Base-by-base conservation (phyloP, 176 grass and related monocot genomes). In the Triticum monococcum region DNA sequence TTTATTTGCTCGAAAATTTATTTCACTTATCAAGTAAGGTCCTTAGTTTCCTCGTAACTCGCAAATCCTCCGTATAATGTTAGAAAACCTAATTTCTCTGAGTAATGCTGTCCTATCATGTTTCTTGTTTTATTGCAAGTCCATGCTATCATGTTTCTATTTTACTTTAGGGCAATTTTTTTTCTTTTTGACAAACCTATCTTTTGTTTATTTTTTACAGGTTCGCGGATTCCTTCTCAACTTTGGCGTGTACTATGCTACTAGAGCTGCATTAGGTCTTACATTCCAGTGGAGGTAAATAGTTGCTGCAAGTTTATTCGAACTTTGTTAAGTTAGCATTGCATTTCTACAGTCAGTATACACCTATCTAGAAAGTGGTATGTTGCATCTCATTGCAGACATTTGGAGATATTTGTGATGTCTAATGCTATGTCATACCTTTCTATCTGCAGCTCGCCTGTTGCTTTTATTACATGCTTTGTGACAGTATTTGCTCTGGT, bases 231-330 rank as follows among this genome's bases (percentile, higher is more conserved):
- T 99, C 88, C 93, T 99, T 88, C 93, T 99, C 64, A 99, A 99
- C 82, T 99, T 96, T 94, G 97, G 97, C 41, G 97, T 99, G 43
- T 99, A 99, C 87, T 99, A 99, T 92, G 97, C 97, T 62, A 99
- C 97, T 83, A 96, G 90, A 88, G 92, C 92, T 83, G 92, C 97
- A 73, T 75, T 99, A 64, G 97, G 94, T 83, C 94, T 96, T 84
- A 66, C 97, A 85, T 99, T 99, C 84, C 94, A 88, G 72, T 99
- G 97, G 94, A 99, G 97, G 97, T 99, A 99, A 80, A 82, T 72
- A 77, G 60, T 89, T 13, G 16, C 23, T 46, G 68, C 54, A 86
- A 57, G 22, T 84, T 75, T 37, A 3, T 76, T 20, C 85, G 22
- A 45, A 59, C 48, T 18, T 80, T 13, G 50, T 84, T 81, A 3